Evolutionary conservation across 2,329 filamentous ascomycete genomes (phyloP), one percentile per base, ranked within the genome.

Genomic region (Fusarium neocosmosporiellum): DNA sequence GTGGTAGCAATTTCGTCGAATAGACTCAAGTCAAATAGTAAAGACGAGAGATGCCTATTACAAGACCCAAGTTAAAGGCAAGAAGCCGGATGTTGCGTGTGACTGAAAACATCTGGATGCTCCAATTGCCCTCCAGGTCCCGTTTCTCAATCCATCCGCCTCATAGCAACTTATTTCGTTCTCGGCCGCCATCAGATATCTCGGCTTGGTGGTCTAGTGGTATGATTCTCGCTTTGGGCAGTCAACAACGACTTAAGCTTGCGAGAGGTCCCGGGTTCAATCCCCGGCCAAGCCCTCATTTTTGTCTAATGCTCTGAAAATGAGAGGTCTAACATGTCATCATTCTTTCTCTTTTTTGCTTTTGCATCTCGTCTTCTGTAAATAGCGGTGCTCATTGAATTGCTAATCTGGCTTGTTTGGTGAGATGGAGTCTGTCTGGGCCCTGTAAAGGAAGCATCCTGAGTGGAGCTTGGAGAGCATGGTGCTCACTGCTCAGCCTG

Each of bases 211-310:
- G 46, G 46, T 50, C 46, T 50, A 50, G 46, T 31, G 46, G 46
- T 50, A 50, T 50, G 46, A 50, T 50, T 50, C 46, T 50, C 46
- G 46, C 46, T 50, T 50, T 50, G 46, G 46, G 46, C 16, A 31
- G 46, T 50, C 27, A 24, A 16, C 8, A 20, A 29, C 10, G 50
- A 20, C 20, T 55, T 77, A 72, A 64, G 73, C 70, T 77, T 84
- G 82, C 82, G 82, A 83, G 82, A 83, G 82, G 82, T 83, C 82
- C 82, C 82, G 82, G 81, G 82, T 84, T 84, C 83, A 82, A 84
- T 83, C 81, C 83, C 81, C 83, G 83, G 83, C 81, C 81, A 83
- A 81, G 82, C 82, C 82, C 82, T 77, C 1, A 8, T 22, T 55
- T 50, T 50, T 50, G 46, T 27, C 18, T 20, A 3, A 31, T 18